Percentiles rank a stretch among this genome's conserved stretches.
These are phyloP conservation scores for Pseudogymnoascus sp. DNA, from an alignment of 2,329 filamentous ascomycete genomes.

Conservation along the genomic window DNA sequence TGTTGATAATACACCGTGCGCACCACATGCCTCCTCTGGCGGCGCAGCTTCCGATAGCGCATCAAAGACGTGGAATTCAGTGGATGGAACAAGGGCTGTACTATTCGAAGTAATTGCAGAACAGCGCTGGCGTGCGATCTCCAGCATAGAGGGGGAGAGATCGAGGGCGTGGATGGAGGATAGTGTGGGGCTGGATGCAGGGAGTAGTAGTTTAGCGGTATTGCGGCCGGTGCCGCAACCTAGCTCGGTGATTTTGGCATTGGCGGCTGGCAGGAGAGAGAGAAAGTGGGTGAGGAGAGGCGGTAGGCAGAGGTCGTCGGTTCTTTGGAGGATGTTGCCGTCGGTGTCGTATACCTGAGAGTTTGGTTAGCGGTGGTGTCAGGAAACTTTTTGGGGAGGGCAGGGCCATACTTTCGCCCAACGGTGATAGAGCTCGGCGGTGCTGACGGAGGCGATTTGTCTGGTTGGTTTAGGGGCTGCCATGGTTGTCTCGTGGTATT, in stretches of 20 bases:
- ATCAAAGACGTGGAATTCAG: conserved; percentile 22
- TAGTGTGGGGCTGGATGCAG: conserved; percentile 10
- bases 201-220: conserved; percentile 41
- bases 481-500: not conserved
- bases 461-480: conserved; percentile 10
- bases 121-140: conserved; percentile 35
- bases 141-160: conserved; percentile 49
- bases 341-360: conserved; percentile 52
- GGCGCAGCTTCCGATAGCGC: conserved; percentile 21
- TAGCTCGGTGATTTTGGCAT: conserved; percentile 46
- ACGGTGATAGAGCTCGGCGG: conserved; percentile 39
- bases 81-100: not conserved
- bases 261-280: conserved; percentile 23
- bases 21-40: conserved; percentile 16
- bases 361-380: conserved; percentile 16
- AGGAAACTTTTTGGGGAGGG: conserved; percentile 3
- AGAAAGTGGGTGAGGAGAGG: conserved; percentile 43
- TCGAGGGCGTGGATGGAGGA: conserved; percentile 38
- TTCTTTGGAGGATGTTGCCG: conserved; percentile 57
- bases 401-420: conserved; percentile 33
- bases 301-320: conserved; percentile 51
- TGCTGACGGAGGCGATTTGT: conserved; percentile 30
- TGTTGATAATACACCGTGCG: conserved; percentile 47
- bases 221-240: conserved; percentile 61
- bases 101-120: not conserved